Percentiles rank a stretch among this genome's conserved stretches.
Conservation (phyloP, 257 asterid species). For the Leonotis leonurus region DNA sequence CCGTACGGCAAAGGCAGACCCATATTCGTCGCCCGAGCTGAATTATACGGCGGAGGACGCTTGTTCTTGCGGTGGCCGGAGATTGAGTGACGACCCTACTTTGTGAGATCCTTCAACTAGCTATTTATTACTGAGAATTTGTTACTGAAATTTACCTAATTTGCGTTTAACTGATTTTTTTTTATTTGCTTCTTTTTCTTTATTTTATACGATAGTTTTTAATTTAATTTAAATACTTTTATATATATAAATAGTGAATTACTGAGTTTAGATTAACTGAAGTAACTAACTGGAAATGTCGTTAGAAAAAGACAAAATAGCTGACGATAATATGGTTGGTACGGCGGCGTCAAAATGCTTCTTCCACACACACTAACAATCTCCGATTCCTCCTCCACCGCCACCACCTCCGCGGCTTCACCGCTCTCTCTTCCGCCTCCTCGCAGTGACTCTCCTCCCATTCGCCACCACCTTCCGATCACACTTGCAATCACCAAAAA, state of each 20-base stretch:
- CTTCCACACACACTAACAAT: slow-evolving; percentile 9
- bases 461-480: neutral
- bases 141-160: neutral
- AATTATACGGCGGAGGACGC: slow-evolving; percentile 8
- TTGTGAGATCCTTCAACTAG: too few species aligned
- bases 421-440: slow-evolving; percentile 9
- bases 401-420: slow-evolving; percentile 28
- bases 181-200: neutral
- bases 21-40: slow-evolving; percentile 22
- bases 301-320: neutral
- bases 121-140: neutral
- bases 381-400: slow-evolving; percentile 13
- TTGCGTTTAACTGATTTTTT: neutral
- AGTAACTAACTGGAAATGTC: neutral
- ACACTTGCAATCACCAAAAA: neutral
- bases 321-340: neutral
- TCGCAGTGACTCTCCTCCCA: neutral
- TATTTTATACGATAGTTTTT: neutral
- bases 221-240: too few species aligned
- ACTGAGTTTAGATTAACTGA: too few species aligned
- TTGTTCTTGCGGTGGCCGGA: slow-evolving; percentile 22
- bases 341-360: slow-evolving; percentile 26
- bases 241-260: too few species aligned
- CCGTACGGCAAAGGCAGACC: slow-evolving; percentile 55
- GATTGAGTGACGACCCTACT: slow-evolving; percentile 22